Conservation (phyloP, 371 early-diverging fungal genomes). For the Mortierella sp. region DNA sequence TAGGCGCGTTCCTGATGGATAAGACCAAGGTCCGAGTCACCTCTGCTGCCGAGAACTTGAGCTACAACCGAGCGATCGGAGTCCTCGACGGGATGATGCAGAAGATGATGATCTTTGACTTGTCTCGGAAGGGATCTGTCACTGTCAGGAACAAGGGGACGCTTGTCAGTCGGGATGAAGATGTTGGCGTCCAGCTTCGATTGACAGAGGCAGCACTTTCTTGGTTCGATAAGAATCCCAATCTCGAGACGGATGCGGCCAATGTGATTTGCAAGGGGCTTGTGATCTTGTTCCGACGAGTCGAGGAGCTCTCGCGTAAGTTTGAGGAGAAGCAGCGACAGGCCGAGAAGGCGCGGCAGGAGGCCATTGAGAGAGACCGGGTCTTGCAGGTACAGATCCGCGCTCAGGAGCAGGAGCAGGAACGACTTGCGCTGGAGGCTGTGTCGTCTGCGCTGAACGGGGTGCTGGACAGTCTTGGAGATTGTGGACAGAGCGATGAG, state of each 20-base stretch:
- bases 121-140: slow-evolving; percentile 56
- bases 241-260: slow-evolving; percentile 55
- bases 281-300: slow-evolving; percentile 43
- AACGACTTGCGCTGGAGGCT: slow-evolving; percentile 46
- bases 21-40: slow-evolving; percentile 52
- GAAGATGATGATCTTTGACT: slow-evolving; percentile 63
- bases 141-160: slow-evolving; percentile 54
- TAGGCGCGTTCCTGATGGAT: slow-evolving; percentile 52
- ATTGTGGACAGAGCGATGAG: slow-evolving; percentile 34
- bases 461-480: slow-evolving; percentile 28
- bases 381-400: slow-evolving; percentile 23
- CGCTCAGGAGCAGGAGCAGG: slow-evolving; percentile 44
- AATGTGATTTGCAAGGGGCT: slow-evolving; percentile 51
- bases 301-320: slow-evolving; percentile 52
- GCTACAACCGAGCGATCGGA: slow-evolving; percentile 54
- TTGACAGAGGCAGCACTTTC: slow-evolving; percentile 52
- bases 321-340: slow-evolving; percentile 47
- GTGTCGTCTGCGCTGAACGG: slow-evolving; percentile 45
- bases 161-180: slow-evolving; percentile 48
- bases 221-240: slow-evolving; percentile 57
- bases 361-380: slow-evolving; percentile 20
- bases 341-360: slow-evolving; percentile 32
- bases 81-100: slow-evolving; percentile 59
- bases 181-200: slow-evolving; percentile 52
- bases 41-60: slow-evolving; percentile 50